Evolutionary conservation across 2,329 filamentous ascomycete genomes (phyloP).

Genomic region (Phaeosphaeria sp.): DNA sequence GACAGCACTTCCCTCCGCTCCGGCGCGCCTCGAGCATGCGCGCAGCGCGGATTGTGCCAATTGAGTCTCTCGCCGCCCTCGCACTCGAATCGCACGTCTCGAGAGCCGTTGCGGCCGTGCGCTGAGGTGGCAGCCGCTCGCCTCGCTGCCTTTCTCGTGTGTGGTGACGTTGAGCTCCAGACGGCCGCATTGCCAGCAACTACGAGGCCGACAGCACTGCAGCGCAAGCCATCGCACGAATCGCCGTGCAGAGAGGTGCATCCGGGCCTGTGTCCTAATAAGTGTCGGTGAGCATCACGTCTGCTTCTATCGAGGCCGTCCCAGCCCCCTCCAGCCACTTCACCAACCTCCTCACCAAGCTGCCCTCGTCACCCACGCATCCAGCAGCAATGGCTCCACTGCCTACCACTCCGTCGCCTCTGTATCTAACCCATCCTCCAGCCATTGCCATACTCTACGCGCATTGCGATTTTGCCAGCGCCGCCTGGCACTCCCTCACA

Average conservation of each 20-base stretch:
- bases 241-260: conserved; percentile 15
- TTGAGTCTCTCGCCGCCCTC: conserved; percentile 12
- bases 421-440: conserved; percentile 30
- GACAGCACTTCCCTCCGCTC: neutral
- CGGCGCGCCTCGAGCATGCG: conserved; percentile 11
- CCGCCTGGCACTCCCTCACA: conserved; percentile 13
- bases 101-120: conserved; percentile 20
- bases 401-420: conserved; percentile 25
- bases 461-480: conserved; percentile 27
- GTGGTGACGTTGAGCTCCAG: conserved; percentile 16
- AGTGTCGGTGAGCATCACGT: conserved; percentile 23
- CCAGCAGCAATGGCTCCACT: conserved; percentile 32
- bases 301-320: conserved; percentile 4
- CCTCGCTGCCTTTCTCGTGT: conserved; percentile 12
- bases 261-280: conserved; percentile 1
- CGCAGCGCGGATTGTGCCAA: conserved; percentile 4
- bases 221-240: conserved; percentile 20
- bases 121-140: conserved; percentile 12
- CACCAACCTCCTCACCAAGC: conserved; percentile 25
- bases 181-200: conserved; percentile 15
- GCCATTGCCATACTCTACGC: conserved; percentile 23
- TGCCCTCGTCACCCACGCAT: conserved; percentile 11
- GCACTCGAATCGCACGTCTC: conserved; percentile 12
- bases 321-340: conserved; percentile 30
- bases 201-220: conserved; percentile 13